Evolutionary conservation across 169 alveolate genomes (phyloP).

Genomic region (Eimeria necatrix): DNA sequence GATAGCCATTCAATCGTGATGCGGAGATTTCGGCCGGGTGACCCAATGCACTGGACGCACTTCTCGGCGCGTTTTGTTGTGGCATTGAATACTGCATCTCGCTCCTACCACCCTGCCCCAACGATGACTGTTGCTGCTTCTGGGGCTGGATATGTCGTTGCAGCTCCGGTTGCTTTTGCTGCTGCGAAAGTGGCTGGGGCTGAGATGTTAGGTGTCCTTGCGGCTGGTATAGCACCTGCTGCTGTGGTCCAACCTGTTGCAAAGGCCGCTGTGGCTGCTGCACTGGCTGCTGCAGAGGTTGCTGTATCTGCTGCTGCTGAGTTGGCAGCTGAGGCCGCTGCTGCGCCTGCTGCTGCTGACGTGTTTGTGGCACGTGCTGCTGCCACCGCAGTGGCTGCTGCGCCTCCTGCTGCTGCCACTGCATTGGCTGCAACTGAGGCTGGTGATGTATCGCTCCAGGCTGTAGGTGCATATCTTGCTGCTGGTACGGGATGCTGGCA

Average conservation of each 20-base stretch:
- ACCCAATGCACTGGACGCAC: not conserved
- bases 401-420: not conserved
- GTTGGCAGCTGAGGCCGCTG: no score
- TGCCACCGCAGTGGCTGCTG: not conserved
- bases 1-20: not conserved
- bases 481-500: not conserved
- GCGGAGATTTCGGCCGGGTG: not conserved
- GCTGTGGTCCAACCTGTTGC: not conserved
- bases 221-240: not conserved
- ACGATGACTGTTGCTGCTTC: not conserved
- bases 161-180: not conserved
- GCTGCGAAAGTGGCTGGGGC: not conserved
- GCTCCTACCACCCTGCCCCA: not conserved
- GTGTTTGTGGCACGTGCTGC: not conserved
- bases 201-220: not conserved
- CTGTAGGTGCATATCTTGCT: conserved; percentile 15
- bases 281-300: not conserved
- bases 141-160: not conserved
- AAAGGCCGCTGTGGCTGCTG: not conserved
- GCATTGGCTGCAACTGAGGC: conserved; percentile 25
- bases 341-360: no score
- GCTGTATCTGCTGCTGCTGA: not conserved
- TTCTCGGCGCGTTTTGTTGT: not conserved
- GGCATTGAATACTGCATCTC: not conserved
- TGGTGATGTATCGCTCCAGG: not conserved